Base-by-base conservation (phyloP, 2,329 filamentous ascomycete genomes). In the Neonectria punicea region DNA sequence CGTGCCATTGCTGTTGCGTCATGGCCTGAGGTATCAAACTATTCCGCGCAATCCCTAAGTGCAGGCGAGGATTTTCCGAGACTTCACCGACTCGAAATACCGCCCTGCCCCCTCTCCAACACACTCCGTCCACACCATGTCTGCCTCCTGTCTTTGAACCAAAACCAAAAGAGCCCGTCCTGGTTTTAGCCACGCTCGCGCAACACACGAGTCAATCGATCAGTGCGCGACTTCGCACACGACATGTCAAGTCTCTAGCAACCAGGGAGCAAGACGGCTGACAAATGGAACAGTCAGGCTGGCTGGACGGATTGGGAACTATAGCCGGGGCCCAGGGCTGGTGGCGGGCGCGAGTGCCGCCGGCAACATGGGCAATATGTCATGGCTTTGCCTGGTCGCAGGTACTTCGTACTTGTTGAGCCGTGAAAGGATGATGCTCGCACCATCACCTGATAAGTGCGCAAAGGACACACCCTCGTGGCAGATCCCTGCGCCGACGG, bases 1-100 rank as follows among this genome's bases (percentile, higher is more conserved):
- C 51, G 47, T 54, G 56, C 61, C 63, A 61, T 59, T 58, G 50
- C 20, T 49, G 41, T 51, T 56, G 58, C 53, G 36, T 41, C 14
- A 58, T 68, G 62, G 60, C 61, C 68, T 67, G 67, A 69, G 71
- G 67, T 66, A 58, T 61, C 53, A 25, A 63, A 53, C 51, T 54
- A 54, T 66, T 34, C 50, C 50, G 47, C 58, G 63, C 63, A 61
- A 61, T 49, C 39, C 54, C 71, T 51, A 60, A 66, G 50, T 62
- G 28, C 32, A 53, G 22, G 65, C 72, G 67, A 72, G 65, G 57
- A 72, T 73, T 64, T 71, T 53, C 72, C 72, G 70, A 73, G 65
- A 71, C 70, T 74, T 74, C 67, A 74, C 72, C 72, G 72, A 74
- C 69, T 72, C 70, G 58, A 70, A 61, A 65, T 54, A 64, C 69